Percentiles rank a stretch among this genome's conserved stretches.
phyloP scores from a whole-genome alignment of 306 rosid genomes.

The Corylus heterophylla region DNA sequence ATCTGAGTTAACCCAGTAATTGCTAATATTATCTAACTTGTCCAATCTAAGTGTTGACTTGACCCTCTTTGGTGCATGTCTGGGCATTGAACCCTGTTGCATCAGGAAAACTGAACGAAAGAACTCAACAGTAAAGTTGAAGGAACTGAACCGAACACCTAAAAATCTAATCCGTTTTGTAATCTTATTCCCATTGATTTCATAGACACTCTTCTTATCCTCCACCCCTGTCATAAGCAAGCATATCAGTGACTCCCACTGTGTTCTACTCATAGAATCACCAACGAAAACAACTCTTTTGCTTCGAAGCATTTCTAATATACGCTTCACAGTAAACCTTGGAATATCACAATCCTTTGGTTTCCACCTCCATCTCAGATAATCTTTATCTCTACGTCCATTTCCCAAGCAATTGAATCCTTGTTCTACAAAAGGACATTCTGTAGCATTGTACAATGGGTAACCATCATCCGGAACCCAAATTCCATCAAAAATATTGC shows the following conservation, averaged over 20 bases:
- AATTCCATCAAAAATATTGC: constrained; percentile 65
- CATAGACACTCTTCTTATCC: constrained; percentile 73
- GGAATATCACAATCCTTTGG: constrained; percentile 63
- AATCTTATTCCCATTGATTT: constrained; percentile 65
- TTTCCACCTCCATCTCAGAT: constrained; percentile 81
- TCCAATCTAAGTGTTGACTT: constrained; percentile 74
- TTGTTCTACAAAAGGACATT: constrained; percentile 77
- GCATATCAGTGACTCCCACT: constrained; percentile 89
- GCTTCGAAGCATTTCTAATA: constrained; percentile 56
- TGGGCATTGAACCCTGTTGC: constrained; percentile 56
- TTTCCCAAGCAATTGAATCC: constrained; percentile 80
- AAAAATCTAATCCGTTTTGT: constrained; percentile 65
- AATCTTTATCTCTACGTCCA: constrained; percentile 62
- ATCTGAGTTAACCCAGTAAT: constrained; percentile 76
- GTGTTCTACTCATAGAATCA: constrained; percentile 92
- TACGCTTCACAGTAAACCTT: constrained; percentile 42
- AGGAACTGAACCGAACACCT: constrained; percentile 72
- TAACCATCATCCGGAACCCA: constrained; percentile 54
- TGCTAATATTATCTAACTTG: constrained; percentile 62
- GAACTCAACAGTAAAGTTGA: constrained; percentile 76
- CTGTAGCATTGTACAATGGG: constrained; percentile 73
- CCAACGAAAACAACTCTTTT: constrained; percentile 84
- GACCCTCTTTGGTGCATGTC: constrained; percentile 75
- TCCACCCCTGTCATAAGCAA: constrained; percentile 81
- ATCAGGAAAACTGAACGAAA: constrained; percentile 84